Evolutionary conservation across 2,329 filamentous ascomycete species (phyloP).

Genomic region (Coniochaeta prunicola): DNA sequence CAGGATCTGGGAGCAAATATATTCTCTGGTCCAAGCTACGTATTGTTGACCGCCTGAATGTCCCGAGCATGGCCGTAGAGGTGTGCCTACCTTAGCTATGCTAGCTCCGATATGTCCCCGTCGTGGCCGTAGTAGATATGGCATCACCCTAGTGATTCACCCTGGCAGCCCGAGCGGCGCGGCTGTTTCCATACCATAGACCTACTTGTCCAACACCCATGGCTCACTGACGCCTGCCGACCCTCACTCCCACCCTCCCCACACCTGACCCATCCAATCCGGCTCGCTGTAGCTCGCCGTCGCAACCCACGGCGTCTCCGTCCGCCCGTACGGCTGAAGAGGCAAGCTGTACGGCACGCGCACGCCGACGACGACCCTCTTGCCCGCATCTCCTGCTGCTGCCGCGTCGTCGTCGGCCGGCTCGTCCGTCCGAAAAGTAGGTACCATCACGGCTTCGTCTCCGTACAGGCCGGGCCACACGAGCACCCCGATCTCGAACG

Average conservation of each 20-base stretch:
- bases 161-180: no score
- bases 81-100: neutral
- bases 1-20: neutral
- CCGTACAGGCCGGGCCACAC: constrained; percentile 64
- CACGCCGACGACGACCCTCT: constrained; percentile 57
- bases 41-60: neutral
- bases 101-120: no score
- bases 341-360: constrained; percentile 81
- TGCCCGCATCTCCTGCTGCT: neutral
- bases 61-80: neutral
- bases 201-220: neutral
- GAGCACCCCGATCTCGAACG: constrained; percentile 77
- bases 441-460: constrained; percentile 53
- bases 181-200: neutral
- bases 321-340: constrained; percentile 52
- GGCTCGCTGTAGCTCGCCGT: constrained; percentile 49
- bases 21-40: neutral
- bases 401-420: constrained; percentile 25
- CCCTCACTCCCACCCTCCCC: constrained; percentile 20
- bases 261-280: constrained; percentile 49
- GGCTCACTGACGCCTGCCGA: neutral
- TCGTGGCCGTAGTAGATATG: no score
- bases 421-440: constrained; percentile 56
- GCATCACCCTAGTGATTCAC: no score
- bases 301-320: constrained; percentile 73